Conservation (phyloP, 495 filamentous ascomycete genomes). For the Neurospora tetraspora region DNA sequence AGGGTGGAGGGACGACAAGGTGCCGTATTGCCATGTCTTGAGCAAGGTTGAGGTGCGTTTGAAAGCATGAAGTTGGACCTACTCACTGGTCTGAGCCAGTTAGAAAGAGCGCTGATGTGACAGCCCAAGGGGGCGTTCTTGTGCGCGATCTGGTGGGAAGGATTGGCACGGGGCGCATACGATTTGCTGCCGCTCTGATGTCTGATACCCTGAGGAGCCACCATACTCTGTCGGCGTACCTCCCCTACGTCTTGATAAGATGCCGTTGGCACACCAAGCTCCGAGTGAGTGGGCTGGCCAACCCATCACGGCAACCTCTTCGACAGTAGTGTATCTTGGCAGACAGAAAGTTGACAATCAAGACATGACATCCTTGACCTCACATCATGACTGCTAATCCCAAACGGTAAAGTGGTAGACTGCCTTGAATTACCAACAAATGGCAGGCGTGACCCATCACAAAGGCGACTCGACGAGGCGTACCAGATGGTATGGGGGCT, state of each 20-base stretch:
- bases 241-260: not conserved
- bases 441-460: not conserved
- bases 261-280: not conserved
- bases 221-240: not conserved
- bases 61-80: not conserved
- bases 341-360: not conserved
- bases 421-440: not conserved
- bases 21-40: not conserved
- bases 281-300: not conserved
- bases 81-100: not conserved
- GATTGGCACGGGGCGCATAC: not conserved
- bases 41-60: not conserved
- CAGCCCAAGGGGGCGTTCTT: not conserved
- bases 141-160: not conserved
- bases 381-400: not conserved
- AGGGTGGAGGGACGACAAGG: not conserved
- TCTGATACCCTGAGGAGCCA: not conserved
- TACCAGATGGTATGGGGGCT: not conserved
- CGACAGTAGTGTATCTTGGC: not conserved
- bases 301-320: not conserved
- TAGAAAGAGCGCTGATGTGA: not conserved
- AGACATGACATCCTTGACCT: not conserved
- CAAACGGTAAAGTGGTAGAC: not conserved
- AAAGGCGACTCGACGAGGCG: not conserved
- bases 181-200: not conserved